These are phyloP conservation scores for Fusarium begoniae DNA, from an alignment of 2,329 filamentous ascomycete genomes.

Conservation along the genomic window DNA sequence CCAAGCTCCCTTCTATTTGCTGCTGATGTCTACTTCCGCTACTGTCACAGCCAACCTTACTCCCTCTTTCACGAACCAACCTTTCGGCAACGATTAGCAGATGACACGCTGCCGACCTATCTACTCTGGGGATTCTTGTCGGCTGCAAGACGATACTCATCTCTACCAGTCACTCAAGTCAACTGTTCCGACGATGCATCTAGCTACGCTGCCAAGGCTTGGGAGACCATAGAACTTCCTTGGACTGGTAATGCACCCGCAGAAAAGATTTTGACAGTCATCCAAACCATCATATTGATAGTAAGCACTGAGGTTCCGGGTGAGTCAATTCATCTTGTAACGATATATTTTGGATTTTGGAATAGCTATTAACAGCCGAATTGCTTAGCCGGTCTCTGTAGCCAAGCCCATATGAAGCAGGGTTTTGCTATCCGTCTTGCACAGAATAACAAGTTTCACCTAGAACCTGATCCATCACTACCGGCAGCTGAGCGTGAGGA, in stretches of 20 bases:
- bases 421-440: slow-evolving; percentile 8
- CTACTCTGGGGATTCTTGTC: slow-evolving; percentile 10
- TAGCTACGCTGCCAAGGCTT: slow-evolving; percentile 2
- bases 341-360: no score
- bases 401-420: slow-evolving; percentile 18
- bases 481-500: not conserved
- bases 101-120: slow-evolving; percentile 1
- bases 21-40: slow-evolving; percentile 11
- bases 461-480: not conserved
- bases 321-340: not conserved
- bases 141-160: slow-evolving; percentile 2
- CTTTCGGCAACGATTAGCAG: not conserved
- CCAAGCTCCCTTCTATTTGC: not conserved
- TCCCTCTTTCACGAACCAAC: slow-evolving; percentile 15
- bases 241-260: not conserved
- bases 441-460: slow-evolving; percentile 6
- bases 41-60: slow-evolving; percentile 16
- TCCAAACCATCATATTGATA: slow-evolving; percentile 16
- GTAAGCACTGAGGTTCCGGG: slow-evolving; percentile 17
- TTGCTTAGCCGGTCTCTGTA: not conserved
- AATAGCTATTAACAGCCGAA: rapidly evolving
- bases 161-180: not conserved
- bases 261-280: not conserved
- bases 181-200: slow-evolving; percentile 4
- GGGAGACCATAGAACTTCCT: slow-evolving; percentile 14